A percentile compares a stretch with the other conserved stretches of the same genome.
These are phyloP conservation scores for Chamaenerion angustifolium DNA, from an alignment of 345 rosid genomes.

Conservation along the genomic window DNA sequence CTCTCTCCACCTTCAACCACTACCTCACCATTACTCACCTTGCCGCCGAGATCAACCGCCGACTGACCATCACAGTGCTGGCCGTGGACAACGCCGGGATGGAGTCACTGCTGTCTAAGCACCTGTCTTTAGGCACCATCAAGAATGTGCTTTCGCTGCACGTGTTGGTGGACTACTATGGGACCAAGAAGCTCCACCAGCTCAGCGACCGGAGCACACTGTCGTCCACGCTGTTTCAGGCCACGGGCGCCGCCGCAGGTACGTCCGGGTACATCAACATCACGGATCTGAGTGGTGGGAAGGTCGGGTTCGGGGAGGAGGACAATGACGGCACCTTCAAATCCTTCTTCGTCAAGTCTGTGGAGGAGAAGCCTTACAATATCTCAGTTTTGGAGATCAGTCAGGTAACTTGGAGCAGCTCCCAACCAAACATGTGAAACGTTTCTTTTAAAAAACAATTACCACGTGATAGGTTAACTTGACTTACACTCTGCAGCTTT, in stretches of 20 bases:
- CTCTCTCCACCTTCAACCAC: slow-evolving; percentile 87
- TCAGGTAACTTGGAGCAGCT: too few species aligned
- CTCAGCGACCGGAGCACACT: slow-evolving; percentile 51
- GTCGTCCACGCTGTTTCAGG: slow-evolving; percentile 78
- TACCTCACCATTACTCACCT: slow-evolving; percentile 81
- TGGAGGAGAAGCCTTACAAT: slow-evolving; percentile 67
- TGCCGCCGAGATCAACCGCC: slow-evolving; percentile 72
- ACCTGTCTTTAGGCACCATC: slow-evolving; percentile 48
- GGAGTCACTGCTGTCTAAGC: slow-evolving; percentile 47
- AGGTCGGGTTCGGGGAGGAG: slow-evolving; percentile 69
- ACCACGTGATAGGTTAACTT: not conserved
- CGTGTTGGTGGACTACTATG: slow-evolving; percentile 80
- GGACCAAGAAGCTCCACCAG: slow-evolving; percentile 85
- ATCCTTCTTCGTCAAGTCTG: slow-evolving; percentile 49
- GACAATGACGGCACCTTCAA: slow-evolving; percentile 37
- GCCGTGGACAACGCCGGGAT: slow-evolving; percentile 82
- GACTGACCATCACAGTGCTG: slow-evolving; percentile 70
- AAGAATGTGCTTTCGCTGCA: slow-evolving; percentile 82
- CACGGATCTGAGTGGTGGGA: slow-evolving; percentile 69
- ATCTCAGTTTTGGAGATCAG: slow-evolving; percentile 76
- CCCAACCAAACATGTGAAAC: too few species aligned
- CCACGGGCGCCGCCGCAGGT: slow-evolving; percentile 79
- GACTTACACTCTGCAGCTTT: too few species aligned
- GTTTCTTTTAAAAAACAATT: slow-evolving; percentile 6
- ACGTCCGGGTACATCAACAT: slow-evolving; percentile 74